phyloP scores from a whole-genome alignment of 176 grass and related monocot genomes.

The Lolium rigidum region DNA sequence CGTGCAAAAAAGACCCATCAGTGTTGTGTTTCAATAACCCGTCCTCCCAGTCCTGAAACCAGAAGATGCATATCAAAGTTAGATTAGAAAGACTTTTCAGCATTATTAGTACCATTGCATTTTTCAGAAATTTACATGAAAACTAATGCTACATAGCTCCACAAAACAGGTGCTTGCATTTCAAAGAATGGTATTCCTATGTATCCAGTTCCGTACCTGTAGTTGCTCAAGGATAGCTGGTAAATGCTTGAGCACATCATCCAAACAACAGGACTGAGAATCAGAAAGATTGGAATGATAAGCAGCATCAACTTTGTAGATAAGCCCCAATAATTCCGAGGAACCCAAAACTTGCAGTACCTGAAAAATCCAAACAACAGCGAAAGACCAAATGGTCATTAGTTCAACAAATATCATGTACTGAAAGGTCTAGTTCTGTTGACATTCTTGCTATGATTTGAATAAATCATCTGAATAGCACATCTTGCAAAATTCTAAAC shows the following conservation, averaged over 20 bases:
- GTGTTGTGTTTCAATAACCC: constrained; percentile 61
- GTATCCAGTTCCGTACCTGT: constrained; percentile 50
- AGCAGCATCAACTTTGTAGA: constrained; percentile 57
- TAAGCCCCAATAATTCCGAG: constrained; percentile 61
- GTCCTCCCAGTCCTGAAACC: constrained; percentile 82
- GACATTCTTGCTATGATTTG: not conserved
- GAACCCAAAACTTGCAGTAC: constrained; percentile 69
- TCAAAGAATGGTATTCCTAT: constrained; percentile 8
- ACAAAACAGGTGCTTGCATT: not conserved
- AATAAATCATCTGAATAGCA: not conserved
- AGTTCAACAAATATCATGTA: constrained; percentile 25
- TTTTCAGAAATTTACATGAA: constrained; percentile 10
- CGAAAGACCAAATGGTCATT: not conserved
- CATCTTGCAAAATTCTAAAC: not conserved
- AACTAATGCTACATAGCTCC: constrained; percentile 6
- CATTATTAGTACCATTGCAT: constrained; percentile 9
- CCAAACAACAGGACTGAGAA: constrained; percentile 34
- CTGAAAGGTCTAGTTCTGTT: not conserved
- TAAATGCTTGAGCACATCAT: constrained; percentile 69
- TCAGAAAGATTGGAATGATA: constrained; percentile 56
- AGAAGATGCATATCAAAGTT: constrained; percentile 9
- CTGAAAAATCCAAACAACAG: constrained; percentile 51
- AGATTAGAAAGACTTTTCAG: constrained; percentile 1
- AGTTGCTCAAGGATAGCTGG: constrained; percentile 70
- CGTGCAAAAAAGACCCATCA: constrained; percentile 65